Evolutionary conservation across 305 asterid genomes (phyloP).

Genomic region (Rubia peregrina): DNA sequence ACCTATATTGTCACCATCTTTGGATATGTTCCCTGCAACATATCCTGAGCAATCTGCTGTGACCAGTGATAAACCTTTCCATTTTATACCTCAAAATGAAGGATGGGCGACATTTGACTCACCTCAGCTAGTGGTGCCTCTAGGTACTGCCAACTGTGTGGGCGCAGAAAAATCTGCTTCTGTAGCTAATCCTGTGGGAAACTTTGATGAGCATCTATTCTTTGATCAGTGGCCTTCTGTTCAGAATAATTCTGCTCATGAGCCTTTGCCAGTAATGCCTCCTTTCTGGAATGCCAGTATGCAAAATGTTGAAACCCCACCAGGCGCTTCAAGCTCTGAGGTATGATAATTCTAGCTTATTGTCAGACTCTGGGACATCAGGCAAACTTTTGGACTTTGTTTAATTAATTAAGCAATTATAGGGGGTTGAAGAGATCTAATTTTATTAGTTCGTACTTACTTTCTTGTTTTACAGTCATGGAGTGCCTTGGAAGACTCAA

Average conservation of each 20-base stretch:
- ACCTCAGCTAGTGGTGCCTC: slow-evolving; percentile 38
- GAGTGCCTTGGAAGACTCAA: slow-evolving; percentile 51
- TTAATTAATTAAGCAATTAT: background rate
- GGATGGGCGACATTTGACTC: slow-evolving; percentile 91
- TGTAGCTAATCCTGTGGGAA: slow-evolving; percentile 31
- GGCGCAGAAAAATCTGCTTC: slow-evolving; percentile 35
- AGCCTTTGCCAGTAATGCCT: slow-evolving; percentile 27
- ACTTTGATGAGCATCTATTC: slow-evolving; percentile 31
- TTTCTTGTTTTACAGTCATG: slow-evolving; percentile 45
- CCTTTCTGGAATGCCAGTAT: slow-evolving; percentile 28
- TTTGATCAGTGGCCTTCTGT: slow-evolving; percentile 33
- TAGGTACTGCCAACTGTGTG: slow-evolving; percentile 24
- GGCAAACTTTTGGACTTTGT: background rate
- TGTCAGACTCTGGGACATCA: background rate
- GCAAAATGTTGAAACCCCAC: slow-evolving; percentile 24
- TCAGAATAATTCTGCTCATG: slow-evolving; percentile 28
- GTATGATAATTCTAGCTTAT: slow-evolving; percentile 26
- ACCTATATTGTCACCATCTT: slow-evolving; percentile 29
- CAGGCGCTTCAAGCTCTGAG: slow-evolving; percentile 24
- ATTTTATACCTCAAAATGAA: slow-evolving; percentile 36
- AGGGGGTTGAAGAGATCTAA: slow-evolving; percentile 7
- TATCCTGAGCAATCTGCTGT: slow-evolving; percentile 42
- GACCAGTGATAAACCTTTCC: slow-evolving; percentile 29
- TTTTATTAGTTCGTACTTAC: background rate
- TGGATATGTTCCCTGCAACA: slow-evolving; percentile 36